These are phyloP conservation scores for Logfia minima DNA, from an alignment of 129 eudicot genomes.

Conservation along the genomic window DNA sequence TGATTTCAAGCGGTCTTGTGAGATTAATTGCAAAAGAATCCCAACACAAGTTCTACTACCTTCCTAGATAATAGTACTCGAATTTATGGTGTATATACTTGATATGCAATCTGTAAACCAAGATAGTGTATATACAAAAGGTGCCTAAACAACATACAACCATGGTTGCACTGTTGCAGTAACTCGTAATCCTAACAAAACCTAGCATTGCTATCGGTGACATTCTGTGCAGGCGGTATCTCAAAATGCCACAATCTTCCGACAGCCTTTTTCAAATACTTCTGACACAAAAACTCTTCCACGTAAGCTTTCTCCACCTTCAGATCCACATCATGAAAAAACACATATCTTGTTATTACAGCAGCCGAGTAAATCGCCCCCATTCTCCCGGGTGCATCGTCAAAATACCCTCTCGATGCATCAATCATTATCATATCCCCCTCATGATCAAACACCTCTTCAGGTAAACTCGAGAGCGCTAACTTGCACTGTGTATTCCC, in stretches of 20 bases:
- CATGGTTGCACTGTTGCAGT: too few relatives aligned
- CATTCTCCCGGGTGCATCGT: constrained; percentile 87
- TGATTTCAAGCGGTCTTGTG: neutral
- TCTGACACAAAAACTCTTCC: constrained; percentile 65
- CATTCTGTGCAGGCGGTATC: constrained; percentile 50
- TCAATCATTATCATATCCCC: constrained; percentile 92
- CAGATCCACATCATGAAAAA: constrained; percentile 80
- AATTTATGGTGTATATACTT: too few relatives aligned
- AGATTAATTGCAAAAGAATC: too few relatives aligned
- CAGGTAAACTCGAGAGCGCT: constrained; percentile 55
- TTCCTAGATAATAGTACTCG: neutral
- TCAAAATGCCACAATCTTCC: constrained; percentile 86
- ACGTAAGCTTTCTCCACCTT: constrained; percentile 69
- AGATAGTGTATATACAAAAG: too few relatives aligned
- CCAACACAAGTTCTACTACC: too few relatives aligned
- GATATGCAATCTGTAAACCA: too few relatives aligned
- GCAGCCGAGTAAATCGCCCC: constrained; percentile 87
- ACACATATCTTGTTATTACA: constrained; percentile 74
- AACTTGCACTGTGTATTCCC: constrained; percentile 59
- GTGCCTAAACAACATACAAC: too few relatives aligned
- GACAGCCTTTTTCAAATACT: constrained; percentile 55
- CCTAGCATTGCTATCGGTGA: neutral
- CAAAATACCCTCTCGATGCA: constrained; percentile 72
- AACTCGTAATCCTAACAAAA: constrained; percentile 42
- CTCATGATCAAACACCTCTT: constrained; percentile 59